Percentiles rank a stretch among this genome's conserved stretches.
These are phyloP conservation scores for Sporothrix variecibatus DNA, from an alignment of 2,329 filamentous ascomycete species.

Conservation along the genomic window DNA sequence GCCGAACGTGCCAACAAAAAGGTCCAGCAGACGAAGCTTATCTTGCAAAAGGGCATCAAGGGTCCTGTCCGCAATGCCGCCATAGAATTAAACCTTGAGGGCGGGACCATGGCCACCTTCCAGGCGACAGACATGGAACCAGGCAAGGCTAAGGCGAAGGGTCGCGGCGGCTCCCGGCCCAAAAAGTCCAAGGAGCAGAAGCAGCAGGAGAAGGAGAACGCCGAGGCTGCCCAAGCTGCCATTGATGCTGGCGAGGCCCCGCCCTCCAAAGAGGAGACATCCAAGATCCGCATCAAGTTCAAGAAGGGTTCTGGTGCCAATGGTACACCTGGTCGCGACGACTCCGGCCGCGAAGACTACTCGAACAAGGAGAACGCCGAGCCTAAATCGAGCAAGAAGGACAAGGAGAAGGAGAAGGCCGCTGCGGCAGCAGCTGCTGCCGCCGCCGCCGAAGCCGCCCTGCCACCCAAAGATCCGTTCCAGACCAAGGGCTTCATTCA, in stretches of 20 bases:
- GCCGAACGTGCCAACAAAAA: conserved; percentile 91
- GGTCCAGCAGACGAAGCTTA: conserved; percentile 83
- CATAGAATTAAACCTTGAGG: conserved; percentile 78
- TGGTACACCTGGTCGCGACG: conserved; percentile 45
- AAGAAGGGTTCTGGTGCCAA: conserved; percentile 49
- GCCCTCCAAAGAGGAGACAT: conserved; percentile 58
- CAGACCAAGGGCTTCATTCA: conserved; percentile 93
- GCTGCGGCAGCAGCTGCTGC: not conserved
- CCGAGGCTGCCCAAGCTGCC: conserved; percentile 84
- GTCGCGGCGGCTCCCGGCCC: conserved; percentile 65
- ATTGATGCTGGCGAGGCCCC: conserved; percentile 76
- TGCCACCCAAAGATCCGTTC: conserved; percentile 59
- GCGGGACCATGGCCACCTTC: conserved; percentile 83
- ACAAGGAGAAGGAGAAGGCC: conserved; percentile 41
- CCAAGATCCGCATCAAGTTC: conserved; percentile 65
- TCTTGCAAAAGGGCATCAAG: conserved; percentile 83
- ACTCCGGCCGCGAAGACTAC: conserved; percentile 46
- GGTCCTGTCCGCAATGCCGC: conserved; percentile 69
- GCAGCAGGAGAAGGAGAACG: conserved; percentile 76
- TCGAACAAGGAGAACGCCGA: conserved; percentile 53
- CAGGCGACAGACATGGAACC: conserved; percentile 63
- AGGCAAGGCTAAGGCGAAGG: conserved; percentile 53
- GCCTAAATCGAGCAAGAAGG: conserved; percentile 45
- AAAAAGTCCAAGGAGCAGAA: conserved; percentile 92
- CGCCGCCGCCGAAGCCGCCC: conserved; percentile 34